Conservation (phyloP, 1,284 basidiomycete species). For the Fomitopsis pinicola region DNA sequence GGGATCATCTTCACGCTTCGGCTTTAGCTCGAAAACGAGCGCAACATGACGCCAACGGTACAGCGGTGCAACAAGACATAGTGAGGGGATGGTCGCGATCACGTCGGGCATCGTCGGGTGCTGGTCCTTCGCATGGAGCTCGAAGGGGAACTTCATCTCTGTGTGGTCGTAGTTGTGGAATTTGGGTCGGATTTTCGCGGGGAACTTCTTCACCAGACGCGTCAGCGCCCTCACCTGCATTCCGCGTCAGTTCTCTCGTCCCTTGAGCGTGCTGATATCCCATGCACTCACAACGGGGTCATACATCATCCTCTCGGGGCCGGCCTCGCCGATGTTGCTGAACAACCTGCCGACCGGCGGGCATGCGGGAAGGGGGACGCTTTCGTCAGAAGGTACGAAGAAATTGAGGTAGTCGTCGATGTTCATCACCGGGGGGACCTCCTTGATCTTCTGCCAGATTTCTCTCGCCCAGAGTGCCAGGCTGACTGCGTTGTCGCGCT, state of each 20-base stretch:
- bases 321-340: too few relatives aligned
- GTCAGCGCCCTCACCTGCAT: background rate
- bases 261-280: background rate
- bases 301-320: too few relatives aligned
- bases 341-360: too few relatives aligned
- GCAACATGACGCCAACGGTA: background rate
- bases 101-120: background rate
- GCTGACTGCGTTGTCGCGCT: too few relatives aligned
- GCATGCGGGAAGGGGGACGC: too few relatives aligned
- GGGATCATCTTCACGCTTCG: background rate
- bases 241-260: background rate
- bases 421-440: too few relatives aligned
- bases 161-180: background rate
- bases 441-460: too few relatives aligned
- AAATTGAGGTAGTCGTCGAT: too few relatives aligned
- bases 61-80: too few relatives aligned
- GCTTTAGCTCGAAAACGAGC: background rate
- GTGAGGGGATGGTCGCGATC: background rate
- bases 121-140: background rate
- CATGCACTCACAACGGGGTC: background rate
- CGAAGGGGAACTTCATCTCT: background rate
- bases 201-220: background rate
- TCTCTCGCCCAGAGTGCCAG: too few relatives aligned
- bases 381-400: too few relatives aligned
- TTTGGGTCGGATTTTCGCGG: background rate